Base-by-base conservation (phyloP, 2,329 filamentous ascomycete genomes). In the Metarhizium rileyi region DNA sequence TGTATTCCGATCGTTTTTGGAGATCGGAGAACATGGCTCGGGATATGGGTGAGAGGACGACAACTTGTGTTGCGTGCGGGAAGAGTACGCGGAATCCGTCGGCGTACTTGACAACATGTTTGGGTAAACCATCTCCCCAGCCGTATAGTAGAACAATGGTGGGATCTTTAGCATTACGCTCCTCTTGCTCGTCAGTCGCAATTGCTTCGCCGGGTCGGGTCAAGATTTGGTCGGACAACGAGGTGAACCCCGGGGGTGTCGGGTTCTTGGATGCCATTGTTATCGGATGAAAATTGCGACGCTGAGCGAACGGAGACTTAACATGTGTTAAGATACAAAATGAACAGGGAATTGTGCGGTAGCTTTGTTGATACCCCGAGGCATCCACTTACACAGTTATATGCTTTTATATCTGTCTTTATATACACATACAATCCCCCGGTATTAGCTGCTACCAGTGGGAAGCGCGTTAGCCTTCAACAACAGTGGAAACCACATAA, bases 101-200 rank as follows among this genome's bases (percentile, higher is more conserved):
- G 14, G 72, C 66, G 56, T 80, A 82, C 59, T 82, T 81, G 50
- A 67, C 64, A 26, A 80, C 68, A 58, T 81, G 71, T 53, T 74
- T 76, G 2, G 77, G 72, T 12, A 66, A 63, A 22, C 73, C 75
- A 53, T 81, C 78, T 47, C 78, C 76, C 78, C 77, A 81, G 56
- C 76, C 71, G 59, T 73, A 81, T 52, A 82, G 67, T 43, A 80
- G 57, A 41, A 80, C 64, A 5, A 69, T 71, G 18, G 69, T 66
- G 3, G 74, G 74, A 45, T 72, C 63, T 25, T 56, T 46, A n/a
- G 47, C 36, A 20, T 27, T 5, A 25, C 44, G 43, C 28, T 46
- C 12, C 9, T 25, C 20, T n/a, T 44, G 22, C 5, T 57, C 50
- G 5, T 55, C 47, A 4, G 56, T 35, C 6, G 56, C 55, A 20